Conservation (phyloP, 192 early-diverging fungal genomes). For the Coemansia sp. region DNA sequence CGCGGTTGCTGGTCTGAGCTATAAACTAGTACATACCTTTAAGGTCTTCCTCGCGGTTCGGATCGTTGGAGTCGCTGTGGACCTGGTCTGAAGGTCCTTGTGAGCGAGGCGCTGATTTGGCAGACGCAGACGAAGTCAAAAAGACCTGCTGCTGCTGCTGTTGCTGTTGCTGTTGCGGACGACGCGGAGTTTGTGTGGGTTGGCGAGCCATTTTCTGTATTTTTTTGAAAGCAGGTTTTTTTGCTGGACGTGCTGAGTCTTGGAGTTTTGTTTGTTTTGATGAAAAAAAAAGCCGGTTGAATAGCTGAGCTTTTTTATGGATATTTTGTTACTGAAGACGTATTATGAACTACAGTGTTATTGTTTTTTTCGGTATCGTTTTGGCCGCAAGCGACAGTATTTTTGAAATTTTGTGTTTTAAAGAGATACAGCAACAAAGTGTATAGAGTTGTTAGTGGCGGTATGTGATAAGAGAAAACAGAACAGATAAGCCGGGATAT, state of each 20-base stretch:
- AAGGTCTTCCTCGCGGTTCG: constrained; percentile 1
- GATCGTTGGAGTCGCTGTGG: constrained; percentile 1
- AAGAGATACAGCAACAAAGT: background rate
- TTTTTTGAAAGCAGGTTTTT: background rate
- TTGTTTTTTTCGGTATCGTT: background rate
- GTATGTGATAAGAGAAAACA: background rate
- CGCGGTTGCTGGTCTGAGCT: too few relatives aligned
- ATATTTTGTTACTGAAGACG: background rate
- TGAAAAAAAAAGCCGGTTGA: too few relatives aligned
- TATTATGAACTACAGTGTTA: background rate
- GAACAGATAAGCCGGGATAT: background rate
- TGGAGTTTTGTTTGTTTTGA: background rate
- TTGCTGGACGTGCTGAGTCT: background rate
- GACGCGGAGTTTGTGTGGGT: background rate
- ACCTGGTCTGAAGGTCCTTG: background rate
- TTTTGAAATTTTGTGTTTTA: background rate
- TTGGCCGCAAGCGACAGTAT: too few relatives aligned
- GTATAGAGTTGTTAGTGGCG: background rate
- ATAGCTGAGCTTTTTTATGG: background rate
- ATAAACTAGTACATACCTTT: background rate
- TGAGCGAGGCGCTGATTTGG: background rate
- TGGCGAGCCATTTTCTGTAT: constrained; percentile 1
- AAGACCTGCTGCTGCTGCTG: constrained; percentile 6
- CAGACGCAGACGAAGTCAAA: background rate
- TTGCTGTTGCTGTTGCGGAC: constrained; percentile 2